phyloP scores from a whole-genome alignment of 192 early-diverging fungal species.

The Coemansia sp. region DNA sequence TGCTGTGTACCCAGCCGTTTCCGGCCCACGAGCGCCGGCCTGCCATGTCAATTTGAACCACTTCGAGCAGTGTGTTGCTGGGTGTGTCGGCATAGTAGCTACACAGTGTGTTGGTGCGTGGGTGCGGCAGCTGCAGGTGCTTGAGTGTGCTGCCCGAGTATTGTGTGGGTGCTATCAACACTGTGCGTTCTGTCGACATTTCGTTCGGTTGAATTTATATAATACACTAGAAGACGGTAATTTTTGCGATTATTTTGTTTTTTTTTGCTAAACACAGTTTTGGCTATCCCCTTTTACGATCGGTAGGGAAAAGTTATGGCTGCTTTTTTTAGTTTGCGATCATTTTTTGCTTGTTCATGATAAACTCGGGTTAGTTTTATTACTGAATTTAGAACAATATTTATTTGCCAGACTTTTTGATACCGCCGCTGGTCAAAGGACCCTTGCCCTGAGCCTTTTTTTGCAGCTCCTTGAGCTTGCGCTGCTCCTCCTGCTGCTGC shows the following conservation, averaged over 20 bases:
- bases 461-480: slow-evolving; percentile 74
- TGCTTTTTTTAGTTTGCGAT: no score
- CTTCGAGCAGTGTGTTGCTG: slow-evolving; percentile 27
- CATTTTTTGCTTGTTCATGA: no score
- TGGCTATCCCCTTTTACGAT: no score
- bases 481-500: slow-evolving; percentile 74
- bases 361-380: no score
- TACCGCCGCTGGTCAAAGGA: slow-evolving; percentile 64
- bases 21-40: slow-evolving; percentile 42
- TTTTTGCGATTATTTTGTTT: not conserved
- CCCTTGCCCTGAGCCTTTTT: slow-evolving; percentile 60
- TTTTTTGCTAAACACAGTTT: not conserved
- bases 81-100: slow-evolving; percentile 34
- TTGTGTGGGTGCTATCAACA: slow-evolving; percentile 25
- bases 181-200: slow-evolving; percentile 20
- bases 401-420: slow-evolving; percentile 72
- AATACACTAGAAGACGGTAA: not conserved
- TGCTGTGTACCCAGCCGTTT: slow-evolving; percentile 19
- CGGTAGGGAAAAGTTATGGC: no score
- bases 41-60: slow-evolving; percentile 25
- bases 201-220: not conserved
- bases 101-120: slow-evolving; percentile 15
- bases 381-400: slow-evolving; percentile 3
- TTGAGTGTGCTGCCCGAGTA: slow-evolving; percentile 17
- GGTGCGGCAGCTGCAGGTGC: slow-evolving; percentile 35